phyloP scores from a whole-genome alignment of 2,329 filamentous ascomycete genomes.

The Fusarium nodosum region DNA sequence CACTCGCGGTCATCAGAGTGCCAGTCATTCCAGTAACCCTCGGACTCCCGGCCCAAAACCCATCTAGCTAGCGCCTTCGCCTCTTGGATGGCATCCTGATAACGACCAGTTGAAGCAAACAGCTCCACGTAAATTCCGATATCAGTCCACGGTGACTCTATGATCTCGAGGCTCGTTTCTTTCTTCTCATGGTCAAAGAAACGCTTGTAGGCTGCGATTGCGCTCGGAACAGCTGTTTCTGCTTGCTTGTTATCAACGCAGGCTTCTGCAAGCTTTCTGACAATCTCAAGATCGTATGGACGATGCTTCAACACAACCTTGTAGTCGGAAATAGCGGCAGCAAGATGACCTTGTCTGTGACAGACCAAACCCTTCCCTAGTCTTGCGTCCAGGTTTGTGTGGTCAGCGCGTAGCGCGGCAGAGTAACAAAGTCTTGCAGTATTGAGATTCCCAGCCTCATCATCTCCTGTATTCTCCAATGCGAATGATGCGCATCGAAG shows the following conservation, averaged over 20 bases:
- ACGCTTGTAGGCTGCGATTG: slow-evolving; percentile 63
- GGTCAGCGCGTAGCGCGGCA: slow-evolving; percentile 70
- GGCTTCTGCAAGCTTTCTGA: slow-evolving; percentile 69
- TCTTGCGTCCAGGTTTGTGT: slow-evolving; percentile 68
- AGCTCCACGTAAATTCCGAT: slow-evolving; percentile 88
- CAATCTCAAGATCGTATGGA: slow-evolving; percentile 67
- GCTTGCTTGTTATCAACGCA: slow-evolving; percentile 66
- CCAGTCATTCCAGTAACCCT: slow-evolving; percentile 81
- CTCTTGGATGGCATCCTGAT: slow-evolving; percentile 74
- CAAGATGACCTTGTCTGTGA: slow-evolving; percentile 67
- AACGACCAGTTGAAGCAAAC: slow-evolving; percentile 74
- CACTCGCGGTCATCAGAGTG: slow-evolving; percentile 88
- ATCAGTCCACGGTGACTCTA: slow-evolving; percentile 78
- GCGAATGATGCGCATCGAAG: slow-evolving; percentile 70
- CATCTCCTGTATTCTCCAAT: slow-evolving; percentile 63
- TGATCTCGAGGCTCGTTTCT: slow-evolving; percentile 52
- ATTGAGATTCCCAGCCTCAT: slow-evolving; percentile 63
- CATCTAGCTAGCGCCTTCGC: slow-evolving; percentile 83
- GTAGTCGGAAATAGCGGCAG: slow-evolving; percentile 69
- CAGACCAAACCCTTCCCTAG: slow-evolving; percentile 71
- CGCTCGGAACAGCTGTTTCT: slow-evolving; percentile 56
- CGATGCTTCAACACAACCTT: slow-evolving; percentile 65
- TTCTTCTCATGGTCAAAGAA: slow-evolving; percentile 61
- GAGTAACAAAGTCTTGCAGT: slow-evolving; percentile 72
- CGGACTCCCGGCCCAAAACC: slow-evolving; percentile 81